Percentiles rank a stretch among this genome's conserved stretches.
Evolutionary conservation across 352 stramenopile genomes (phyloP).

Genomic region (Phytophthora pisi): DNA sequence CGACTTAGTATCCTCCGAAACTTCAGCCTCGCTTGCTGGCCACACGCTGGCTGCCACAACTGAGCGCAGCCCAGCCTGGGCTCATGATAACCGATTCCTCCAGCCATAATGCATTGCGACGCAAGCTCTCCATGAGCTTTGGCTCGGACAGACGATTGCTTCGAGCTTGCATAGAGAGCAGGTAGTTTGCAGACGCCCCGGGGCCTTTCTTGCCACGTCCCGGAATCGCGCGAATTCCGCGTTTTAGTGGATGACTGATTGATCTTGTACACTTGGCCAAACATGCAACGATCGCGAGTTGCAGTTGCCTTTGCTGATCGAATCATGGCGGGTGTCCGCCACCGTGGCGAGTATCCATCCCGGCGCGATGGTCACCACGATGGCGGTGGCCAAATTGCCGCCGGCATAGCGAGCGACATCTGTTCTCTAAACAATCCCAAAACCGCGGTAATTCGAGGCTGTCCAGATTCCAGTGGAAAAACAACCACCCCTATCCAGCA

Average conservation of each 20-base stretch:
- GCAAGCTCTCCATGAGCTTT: neutral
- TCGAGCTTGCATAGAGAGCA: conserved; percentile 10
- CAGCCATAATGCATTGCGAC: conserved; percentile 6
- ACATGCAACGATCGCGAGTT: neutral
- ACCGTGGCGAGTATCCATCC: conserved; percentile 2
- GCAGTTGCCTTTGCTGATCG: neutral
- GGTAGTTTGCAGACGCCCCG: conserved; percentile 1
- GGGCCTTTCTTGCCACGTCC: conserved; percentile 16
- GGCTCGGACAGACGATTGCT: conserved; percentile 12
- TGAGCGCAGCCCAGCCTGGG: conserved; percentile 2
- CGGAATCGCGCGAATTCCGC: neutral
- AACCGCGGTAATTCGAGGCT: conserved; percentile 9
- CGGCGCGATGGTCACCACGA: neutral
- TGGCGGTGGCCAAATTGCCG: neutral
- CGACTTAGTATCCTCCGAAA: conserved; percentile 13
- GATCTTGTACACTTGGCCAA: conserved; percentile 1
- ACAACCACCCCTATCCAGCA: conserved; percentile 7
- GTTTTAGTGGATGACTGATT: conserved; percentile 12
- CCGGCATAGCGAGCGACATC: conserved; percentile 12
- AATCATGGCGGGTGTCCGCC: neutral
- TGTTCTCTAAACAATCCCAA: conserved; percentile 21
- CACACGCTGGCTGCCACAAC: conserved; percentile 12
- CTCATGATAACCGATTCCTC: conserved; percentile 8
- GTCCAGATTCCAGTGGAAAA: conserved; percentile 11
- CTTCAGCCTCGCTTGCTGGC: conserved; percentile 13